Evolutionary conservation across 23 red algal genomes (phyloP).

Genomic region (Gracilariopsis chorda): DNA sequence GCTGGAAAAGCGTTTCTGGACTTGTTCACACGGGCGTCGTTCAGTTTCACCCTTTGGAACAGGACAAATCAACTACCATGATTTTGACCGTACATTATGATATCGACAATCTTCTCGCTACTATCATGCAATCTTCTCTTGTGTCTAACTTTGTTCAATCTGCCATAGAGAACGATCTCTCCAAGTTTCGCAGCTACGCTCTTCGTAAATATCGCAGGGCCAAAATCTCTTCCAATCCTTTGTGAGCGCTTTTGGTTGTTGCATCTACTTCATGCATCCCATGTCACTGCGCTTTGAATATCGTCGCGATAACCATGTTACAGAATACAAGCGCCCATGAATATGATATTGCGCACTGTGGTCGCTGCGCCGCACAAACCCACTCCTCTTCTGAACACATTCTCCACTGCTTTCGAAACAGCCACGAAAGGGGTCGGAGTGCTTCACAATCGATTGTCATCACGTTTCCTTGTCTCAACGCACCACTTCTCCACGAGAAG

Average conservation of each 20-base stretch:
- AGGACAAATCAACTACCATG: not conserved
- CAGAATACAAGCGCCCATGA: constrained; percentile 8
- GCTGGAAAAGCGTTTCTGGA: constrained; percentile 44
- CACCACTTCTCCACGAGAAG: not conserved
- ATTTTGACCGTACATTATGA: constrained; percentile 61
- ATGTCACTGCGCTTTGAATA: not conserved
- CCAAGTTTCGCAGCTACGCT: constrained; percentile 42
- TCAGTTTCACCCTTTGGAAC: not conserved
- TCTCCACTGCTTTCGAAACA: not conserved
- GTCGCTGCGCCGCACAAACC: constrained; percentile 29
- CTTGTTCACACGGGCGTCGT: constrained; percentile 52
- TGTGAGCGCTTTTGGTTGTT: too few relatives aligned
- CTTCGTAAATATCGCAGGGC: constrained; percentile 25
- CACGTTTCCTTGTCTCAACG: not conserved
- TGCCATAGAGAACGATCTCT: constrained; percentile 53
- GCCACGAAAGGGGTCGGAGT: constrained; percentile 10
- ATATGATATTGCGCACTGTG: constrained; percentile 17
- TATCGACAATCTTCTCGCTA: constrained; percentile 42
- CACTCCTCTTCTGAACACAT: constrained; percentile 28
- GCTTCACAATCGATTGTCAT: constrained; percentile 46
- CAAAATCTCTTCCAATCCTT: too few relatives aligned
- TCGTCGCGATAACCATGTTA: not conserved
- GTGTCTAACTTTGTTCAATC: constrained; percentile 46
- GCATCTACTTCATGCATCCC: too few relatives aligned
- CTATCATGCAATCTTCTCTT: constrained; percentile 36